Evolutionary conservation across 192 early-diverging fungal genomes (phyloP).

Genomic region (Funneliformis geosporum): DNA sequence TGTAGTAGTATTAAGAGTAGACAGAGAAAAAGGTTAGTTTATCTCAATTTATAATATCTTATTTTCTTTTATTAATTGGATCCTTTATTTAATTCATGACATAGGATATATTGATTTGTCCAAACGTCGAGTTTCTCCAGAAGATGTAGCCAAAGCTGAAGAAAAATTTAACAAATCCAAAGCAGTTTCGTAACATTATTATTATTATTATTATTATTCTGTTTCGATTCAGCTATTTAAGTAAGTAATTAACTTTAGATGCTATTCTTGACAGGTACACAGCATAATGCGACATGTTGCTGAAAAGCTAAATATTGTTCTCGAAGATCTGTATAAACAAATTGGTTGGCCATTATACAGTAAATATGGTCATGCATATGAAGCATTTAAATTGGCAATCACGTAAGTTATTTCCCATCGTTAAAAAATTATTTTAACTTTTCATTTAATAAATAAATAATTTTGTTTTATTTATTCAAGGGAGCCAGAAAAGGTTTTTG

Average conservation of each 20-base stretch:
- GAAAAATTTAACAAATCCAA: constrained; percentile 95
- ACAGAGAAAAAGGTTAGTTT: constrained; percentile 87
- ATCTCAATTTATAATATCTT: too few species aligned
- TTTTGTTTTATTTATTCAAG: constrained; percentile 46
- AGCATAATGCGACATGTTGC: constrained; percentile 88
- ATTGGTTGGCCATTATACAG: constrained; percentile 94
- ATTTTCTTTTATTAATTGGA: constrained; percentile 9
- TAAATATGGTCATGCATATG: constrained; percentile 95
- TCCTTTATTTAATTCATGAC: too few species aligned
- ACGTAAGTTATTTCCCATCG: constrained; percentile 62
- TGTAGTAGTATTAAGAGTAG: constrained; percentile 90
- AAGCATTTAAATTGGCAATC: constrained; percentile 94
- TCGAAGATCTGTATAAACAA: constrained; percentile 81
- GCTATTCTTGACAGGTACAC: constrained; percentile 49
- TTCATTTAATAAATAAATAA: too few species aligned
- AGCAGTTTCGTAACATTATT: constrained; percentile 55
- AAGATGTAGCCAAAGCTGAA: constrained; percentile 88
- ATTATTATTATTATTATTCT: background rate
- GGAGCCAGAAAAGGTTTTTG: constrained; percentile 85
- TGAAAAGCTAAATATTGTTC: constrained; percentile 75
- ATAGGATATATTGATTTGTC: constrained; percentile 98
- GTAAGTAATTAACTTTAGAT: background rate
- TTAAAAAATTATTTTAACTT: too few species aligned
- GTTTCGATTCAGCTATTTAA: background rate
- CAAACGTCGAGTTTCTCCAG: constrained; percentile 87